A percentile compares a stretch with the other conserved stretches of the same genome.
phyloP scores from a whole-genome alignment of 805 yeast genomes.

The Hanseniaspora lindneri region DNA sequence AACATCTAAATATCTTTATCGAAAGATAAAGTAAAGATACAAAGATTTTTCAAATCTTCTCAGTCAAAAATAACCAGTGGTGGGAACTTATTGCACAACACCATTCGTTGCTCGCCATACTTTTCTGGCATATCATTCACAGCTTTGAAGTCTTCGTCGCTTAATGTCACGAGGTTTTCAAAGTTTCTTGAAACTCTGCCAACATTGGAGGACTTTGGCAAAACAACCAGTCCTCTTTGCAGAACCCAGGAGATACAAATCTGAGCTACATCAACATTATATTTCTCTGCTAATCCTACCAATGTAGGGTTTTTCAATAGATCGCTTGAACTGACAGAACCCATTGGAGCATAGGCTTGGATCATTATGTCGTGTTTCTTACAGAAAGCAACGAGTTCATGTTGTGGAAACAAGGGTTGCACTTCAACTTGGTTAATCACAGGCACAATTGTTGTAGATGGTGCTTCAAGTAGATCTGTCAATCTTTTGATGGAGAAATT shows the following conservation, averaged over 20 bases:
- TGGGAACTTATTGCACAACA: background rate
- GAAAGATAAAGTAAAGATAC: no score
- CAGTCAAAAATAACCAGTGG: background rate
- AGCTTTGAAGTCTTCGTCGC: background rate
- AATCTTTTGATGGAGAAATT: conserved; percentile 60
- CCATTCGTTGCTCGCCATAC: background rate
- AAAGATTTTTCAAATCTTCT: no score
- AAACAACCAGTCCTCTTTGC: conserved; percentile 41
- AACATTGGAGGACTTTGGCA: conserved; percentile 39
- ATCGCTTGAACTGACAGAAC: conserved; percentile 71
- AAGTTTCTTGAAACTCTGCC: conserved; percentile 23
- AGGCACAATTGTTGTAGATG: conserved; percentile 54
- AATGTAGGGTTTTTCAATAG: conserved; percentile 38
- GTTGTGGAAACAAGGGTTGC: conserved; percentile 81
- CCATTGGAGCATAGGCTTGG: conserved; percentile 74
- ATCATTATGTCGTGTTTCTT: conserved; percentile 48
- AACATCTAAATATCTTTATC: no score
- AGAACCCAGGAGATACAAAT: conserved; percentile 48
- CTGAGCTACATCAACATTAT: conserved; percentile 36
- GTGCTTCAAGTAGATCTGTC: conserved; percentile 56
- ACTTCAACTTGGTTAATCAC: conserved; percentile 79
- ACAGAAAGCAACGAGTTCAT: conserved; percentile 47
- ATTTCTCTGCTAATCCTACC: conserved; percentile 32
- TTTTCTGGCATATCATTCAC: background rate
- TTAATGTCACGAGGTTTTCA: background rate